phyloP scores from a whole-genome alignment of 495 filamentous ascomycete genomes.

The Penicillium malachiteum region DNA sequence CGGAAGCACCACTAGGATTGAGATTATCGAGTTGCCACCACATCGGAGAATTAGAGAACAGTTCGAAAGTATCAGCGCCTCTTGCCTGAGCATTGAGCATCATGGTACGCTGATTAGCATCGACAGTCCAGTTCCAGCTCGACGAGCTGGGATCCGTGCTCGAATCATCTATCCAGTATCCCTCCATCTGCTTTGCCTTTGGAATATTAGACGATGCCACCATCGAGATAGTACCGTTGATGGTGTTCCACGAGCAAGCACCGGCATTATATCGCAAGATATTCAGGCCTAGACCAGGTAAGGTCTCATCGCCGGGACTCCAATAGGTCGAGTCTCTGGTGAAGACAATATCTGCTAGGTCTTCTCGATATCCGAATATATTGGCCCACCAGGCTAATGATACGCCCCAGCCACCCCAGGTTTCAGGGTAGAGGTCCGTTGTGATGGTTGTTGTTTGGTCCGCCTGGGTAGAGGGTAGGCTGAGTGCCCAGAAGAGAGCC shows the following conservation, averaged over 20 bases:
- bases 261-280: conserved; percentile 17
- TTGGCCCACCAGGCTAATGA: conserved; percentile 19
- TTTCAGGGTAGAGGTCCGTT: conserved; percentile 2
- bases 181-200: conserved; percentile 10
- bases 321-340: conserved; percentile 9
- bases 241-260: conserved; percentile 13
- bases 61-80: conserved; percentile 15
- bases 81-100: conserved; percentile 9
- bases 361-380: conserved; percentile 10
- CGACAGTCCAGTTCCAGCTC: conserved; percentile 17
- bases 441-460: conserved; percentile 10
- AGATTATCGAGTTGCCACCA: conserved; percentile 15
- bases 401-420: conserved; percentile 14
- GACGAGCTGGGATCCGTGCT: conserved; percentile 10
- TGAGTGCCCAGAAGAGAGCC: not conserved
- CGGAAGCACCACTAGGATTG: conserved; percentile 10
- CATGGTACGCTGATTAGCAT: conserved; percentile 17
- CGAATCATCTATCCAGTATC: conserved; percentile 13
- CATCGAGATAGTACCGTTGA: conserved; percentile 10
- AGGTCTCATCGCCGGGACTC: not conserved
- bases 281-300: conserved; percentile 14
- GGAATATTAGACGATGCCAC: conserved; percentile 10
- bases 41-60: conserved; percentile 17
- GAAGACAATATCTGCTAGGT: conserved; percentile 15
- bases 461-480: not conserved